Evolutionary conservation across 2,329 filamentous ascomycete genomes (phyloP).

Genomic region (Aspergillus novoparasiticus): DNA sequence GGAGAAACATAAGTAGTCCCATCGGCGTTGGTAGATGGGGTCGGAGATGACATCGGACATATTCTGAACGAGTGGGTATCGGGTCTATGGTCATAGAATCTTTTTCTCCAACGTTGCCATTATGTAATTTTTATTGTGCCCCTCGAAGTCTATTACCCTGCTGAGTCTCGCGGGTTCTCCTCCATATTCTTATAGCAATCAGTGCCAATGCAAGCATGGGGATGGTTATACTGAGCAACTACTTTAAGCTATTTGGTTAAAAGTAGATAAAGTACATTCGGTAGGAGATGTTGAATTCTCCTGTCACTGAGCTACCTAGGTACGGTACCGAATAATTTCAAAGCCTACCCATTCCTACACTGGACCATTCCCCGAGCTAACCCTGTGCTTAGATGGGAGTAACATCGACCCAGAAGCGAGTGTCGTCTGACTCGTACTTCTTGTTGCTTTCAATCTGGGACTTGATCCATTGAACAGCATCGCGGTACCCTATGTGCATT

Average conservation of each 20-base stretch:
- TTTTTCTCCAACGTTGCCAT: no score
- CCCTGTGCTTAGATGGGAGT: not conserved
- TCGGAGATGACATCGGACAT: no score
- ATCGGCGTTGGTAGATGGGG: no score
- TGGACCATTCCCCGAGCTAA: not conserved
- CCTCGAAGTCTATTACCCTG: no score
- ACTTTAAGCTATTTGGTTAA: not conserved
- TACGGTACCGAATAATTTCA: not conserved
- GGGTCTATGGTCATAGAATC: no score
- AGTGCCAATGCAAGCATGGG: no score
- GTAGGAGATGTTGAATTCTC: not conserved
- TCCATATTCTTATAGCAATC: no score
- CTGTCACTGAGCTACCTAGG: not conserved
- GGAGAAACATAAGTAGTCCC: no score
- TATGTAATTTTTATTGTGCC: no score
- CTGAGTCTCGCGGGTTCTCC: no score
- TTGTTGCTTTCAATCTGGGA: constrained; percentile 26
- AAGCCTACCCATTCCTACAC: not conserved
- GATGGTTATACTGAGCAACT: not conserved
- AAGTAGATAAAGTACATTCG: not conserved
- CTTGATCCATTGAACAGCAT: constrained; percentile 31
- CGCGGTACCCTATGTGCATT: not conserved
- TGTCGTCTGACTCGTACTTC: constrained; percentile 29
- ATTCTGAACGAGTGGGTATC: no score
- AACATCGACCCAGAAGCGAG: constrained; percentile 33